Evolutionary conservation across 2,329 filamentous ascomycete species (phyloP).

Genomic region (Fusarium compactum): DNA sequence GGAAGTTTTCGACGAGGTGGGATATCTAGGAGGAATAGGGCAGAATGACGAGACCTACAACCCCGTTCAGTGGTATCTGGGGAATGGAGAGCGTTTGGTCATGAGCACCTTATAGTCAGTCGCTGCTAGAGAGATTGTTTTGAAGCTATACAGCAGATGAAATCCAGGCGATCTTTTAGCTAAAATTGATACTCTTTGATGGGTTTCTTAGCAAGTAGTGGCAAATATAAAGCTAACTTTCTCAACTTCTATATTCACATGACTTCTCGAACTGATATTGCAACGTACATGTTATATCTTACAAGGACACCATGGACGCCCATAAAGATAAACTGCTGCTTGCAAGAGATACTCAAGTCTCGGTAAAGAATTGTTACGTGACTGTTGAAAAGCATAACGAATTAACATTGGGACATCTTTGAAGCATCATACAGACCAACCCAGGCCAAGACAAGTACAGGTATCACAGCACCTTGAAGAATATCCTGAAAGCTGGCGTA

Average conservation of each 20-base stretch:
- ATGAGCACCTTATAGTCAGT: not conserved
- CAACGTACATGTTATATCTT: not conserved
- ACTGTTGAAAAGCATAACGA: not conserved
- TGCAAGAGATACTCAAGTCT: not conserved
- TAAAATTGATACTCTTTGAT: not conserved
- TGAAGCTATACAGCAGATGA: not conserved
- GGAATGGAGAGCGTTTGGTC: not conserved
- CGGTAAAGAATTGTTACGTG: not conserved
- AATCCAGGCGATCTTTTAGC: not conserved
- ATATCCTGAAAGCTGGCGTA: too few relatives aligned
- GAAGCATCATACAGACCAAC: not conserved
- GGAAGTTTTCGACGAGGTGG: conserved; percentile 38
- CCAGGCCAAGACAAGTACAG: not conserved
- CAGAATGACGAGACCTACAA: conserved; percentile 22
- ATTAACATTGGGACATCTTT: not conserved
- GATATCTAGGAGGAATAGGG: conserved; percentile 48
- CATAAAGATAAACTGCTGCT: not conserved
- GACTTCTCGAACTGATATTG: not conserved
- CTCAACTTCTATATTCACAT: not conserved
- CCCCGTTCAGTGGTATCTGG: not conserved
- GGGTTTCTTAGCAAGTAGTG: not conserved
- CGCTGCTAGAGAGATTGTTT: not conserved
- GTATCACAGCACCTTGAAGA: too few relatives aligned
- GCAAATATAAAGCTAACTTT: not conserved
- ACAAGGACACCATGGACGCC: not conserved